Percentiles rank a stretch among this genome's conserved stretches.
phyloP scores from a whole-genome alignment of 2,329 filamentous ascomycete species.

The Phialocephala sp. region DNA sequence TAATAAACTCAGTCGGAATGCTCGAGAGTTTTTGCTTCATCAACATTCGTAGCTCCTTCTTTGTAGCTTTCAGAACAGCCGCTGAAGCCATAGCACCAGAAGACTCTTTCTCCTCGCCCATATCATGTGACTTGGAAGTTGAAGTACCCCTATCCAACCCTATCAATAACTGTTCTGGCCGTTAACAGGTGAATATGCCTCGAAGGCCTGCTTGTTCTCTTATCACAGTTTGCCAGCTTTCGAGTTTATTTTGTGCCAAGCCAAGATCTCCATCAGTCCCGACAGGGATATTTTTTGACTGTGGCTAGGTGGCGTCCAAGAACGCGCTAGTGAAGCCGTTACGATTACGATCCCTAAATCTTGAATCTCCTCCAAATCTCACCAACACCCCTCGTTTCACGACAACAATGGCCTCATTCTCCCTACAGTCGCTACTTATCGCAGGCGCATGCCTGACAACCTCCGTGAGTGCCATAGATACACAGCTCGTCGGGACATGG shows the following conservation, averaged over 20 bases:
- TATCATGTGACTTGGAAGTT: background rate
- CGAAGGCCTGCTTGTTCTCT: too few species aligned
- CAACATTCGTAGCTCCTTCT: slow-evolving; percentile 74
- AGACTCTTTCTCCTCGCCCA: background rate
- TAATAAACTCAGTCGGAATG: slow-evolving; percentile 66
- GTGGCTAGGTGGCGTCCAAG: slow-evolving; percentile 15
- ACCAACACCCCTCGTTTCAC: slow-evolving; percentile 27
- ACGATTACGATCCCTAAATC: slow-evolving; percentile 25
- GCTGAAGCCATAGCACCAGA: slow-evolving; percentile 32
- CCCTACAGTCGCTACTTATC: slow-evolving; percentile 46
- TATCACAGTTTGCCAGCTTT: background rate
- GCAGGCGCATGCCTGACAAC: slow-evolving; percentile 37
- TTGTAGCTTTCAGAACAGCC: slow-evolving; percentile 64
- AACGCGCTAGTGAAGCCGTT: slow-evolving; percentile 21
- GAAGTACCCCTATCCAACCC: background rate
- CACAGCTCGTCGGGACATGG: slow-evolving; percentile 72
- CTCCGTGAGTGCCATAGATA: slow-evolving; percentile 48
- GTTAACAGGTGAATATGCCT: background rate
- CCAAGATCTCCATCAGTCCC: background rate
- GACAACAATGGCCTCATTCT: slow-evolving; percentile 40
- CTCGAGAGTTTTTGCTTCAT: slow-evolving; percentile 71
- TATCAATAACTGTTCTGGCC: background rate
- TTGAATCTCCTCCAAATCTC: slow-evolving; percentile 16
- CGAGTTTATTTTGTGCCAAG: background rate
- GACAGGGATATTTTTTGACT: slow-evolving; percentile 1